Evolutionary conservation across 441 rosid genomes (phyloP).

Genomic region (Croton laevigatus): DNA sequence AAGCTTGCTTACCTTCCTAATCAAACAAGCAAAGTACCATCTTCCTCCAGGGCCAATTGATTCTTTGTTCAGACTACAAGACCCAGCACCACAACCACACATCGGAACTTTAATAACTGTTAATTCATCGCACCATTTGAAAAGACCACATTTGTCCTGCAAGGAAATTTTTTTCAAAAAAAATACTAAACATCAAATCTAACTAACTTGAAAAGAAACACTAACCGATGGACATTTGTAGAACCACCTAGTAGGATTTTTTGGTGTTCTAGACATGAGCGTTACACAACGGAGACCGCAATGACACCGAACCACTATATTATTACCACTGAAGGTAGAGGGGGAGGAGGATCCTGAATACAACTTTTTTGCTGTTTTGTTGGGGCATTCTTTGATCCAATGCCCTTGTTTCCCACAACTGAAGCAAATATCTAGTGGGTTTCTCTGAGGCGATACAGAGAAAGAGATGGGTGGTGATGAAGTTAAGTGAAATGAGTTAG

Average conservation of each 20-base stretch:
- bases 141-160: constrained; percentile 23
- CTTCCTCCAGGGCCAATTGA: constrained; percentile 21
- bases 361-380: constrained; percentile 13
- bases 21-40: constrained; percentile 36
- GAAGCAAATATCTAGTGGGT: constrained; percentile 19
- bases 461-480: not conserved
- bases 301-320: constrained; percentile 32
- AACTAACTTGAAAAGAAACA: not conserved
- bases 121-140: constrained; percentile 38
- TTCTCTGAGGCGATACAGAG: not conserved
- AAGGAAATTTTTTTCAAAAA: not conserved
- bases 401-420: constrained; percentile 38
- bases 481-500: not conserved
- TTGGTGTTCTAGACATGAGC: constrained; percentile 12
- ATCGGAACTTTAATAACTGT: constrained; percentile 14
- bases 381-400: constrained; percentile 42
- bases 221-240: constrained; percentile 32
- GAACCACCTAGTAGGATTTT: constrained; percentile 37
- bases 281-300: constrained; percentile 36
- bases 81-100: constrained; percentile 52
- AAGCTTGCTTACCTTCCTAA: constrained; percentile 41
- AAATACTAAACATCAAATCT: not conserved
- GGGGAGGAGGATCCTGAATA: not conserved
- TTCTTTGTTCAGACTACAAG: constrained; percentile 17
- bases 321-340: not conserved